Percentiles rank a stretch among this genome's conserved stretches.
phyloP scores from a whole-genome alignment of 2,329 filamentous ascomycete genomes.

The Aspergillus terreus region DNA sequence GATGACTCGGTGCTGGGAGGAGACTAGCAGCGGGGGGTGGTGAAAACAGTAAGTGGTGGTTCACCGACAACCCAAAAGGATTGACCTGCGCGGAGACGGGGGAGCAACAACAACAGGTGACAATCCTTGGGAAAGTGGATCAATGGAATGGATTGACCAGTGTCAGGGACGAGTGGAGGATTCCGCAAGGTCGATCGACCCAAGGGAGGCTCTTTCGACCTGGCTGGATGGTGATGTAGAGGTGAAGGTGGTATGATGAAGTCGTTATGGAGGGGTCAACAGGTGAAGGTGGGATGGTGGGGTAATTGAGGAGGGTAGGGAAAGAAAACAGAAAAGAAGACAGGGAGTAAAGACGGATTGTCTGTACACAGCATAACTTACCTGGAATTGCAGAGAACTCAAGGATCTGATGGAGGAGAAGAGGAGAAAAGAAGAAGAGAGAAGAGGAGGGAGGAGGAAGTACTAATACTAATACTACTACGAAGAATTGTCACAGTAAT shows the following conservation, averaged over 20 bases:
- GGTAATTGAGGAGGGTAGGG: conserved; percentile 7
- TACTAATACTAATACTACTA: neutral
- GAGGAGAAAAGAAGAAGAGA: neutral
- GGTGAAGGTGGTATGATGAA: neutral
- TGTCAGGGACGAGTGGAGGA: neutral
- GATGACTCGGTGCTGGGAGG: conserved; percentile 18
- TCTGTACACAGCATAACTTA: conserved; percentile 1
- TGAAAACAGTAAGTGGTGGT: conserved; percentile 12
- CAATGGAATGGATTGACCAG: neutral
- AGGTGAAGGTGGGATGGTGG: conserved; percentile 15
- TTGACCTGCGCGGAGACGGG: conserved; percentile 16
- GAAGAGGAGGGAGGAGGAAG: neutral
- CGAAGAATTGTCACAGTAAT: neutral
- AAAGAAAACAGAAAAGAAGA: neutral
- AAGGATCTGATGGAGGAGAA: neutral
- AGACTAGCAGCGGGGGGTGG: conserved; percentile 31
- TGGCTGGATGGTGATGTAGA: neutral
- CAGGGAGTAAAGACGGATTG: neutral
- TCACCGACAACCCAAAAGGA: conserved; percentile 42
- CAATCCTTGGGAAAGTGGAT: conserved; percentile 1
- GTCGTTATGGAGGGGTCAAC: conserved; percentile 2
- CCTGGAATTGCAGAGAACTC: neutral
- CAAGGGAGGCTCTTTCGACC: neutral
- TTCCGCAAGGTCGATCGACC: neutral
- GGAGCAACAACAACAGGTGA: neutral